Evolutionary conservation across 129 eudicot genomes (phyloP).

Genomic region (Flaveria ramosissima): DNA sequence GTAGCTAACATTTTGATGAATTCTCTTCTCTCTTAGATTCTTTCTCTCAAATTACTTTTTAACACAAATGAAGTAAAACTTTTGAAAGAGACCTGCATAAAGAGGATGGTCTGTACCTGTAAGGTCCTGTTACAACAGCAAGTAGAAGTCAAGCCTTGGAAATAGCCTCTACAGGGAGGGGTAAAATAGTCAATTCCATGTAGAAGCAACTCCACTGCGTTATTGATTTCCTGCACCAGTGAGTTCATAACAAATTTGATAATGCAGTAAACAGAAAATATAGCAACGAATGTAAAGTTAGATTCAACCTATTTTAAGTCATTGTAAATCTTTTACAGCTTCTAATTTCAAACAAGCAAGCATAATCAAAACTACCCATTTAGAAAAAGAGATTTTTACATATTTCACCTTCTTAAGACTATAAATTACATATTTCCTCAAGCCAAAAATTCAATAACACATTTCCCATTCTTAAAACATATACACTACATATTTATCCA

Average conservation of each 20-base stretch:
- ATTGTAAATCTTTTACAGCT: neutral
- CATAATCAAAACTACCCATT: neutral
- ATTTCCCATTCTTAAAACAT: too few relatives aligned
- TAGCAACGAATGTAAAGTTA: neutral
- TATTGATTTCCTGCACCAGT: neutral
- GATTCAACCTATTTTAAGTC: neutral
- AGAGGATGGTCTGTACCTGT: slow-evolving; percentile 10
- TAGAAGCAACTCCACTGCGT: neutral
- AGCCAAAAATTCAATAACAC: too few relatives aligned
- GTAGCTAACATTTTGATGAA: too few relatives aligned
- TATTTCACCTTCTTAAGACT: too few relatives aligned
- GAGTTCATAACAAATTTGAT: neutral
- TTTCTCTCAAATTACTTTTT: too few relatives aligned
- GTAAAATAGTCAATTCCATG: slow-evolving; percentile 12
- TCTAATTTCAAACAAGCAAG: neutral
- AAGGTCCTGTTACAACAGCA: slow-evolving; percentile 5
- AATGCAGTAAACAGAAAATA: neutral
- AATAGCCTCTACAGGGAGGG: slow-evolving; percentile 9
- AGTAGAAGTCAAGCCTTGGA: neutral
- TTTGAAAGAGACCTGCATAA: neutral
- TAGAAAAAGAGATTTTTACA: neutral
- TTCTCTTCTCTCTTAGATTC: too few relatives aligned
- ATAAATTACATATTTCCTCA: too few relatives aligned
- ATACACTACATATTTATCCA: too few relatives aligned
- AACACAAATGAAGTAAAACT: neutral